A percentile compares a stretch with the other conserved stretches of the same genome.
Conservation (phyloP, 2,329 filamentous ascomycete species). For the Mycosphaerella sp. region DNA sequence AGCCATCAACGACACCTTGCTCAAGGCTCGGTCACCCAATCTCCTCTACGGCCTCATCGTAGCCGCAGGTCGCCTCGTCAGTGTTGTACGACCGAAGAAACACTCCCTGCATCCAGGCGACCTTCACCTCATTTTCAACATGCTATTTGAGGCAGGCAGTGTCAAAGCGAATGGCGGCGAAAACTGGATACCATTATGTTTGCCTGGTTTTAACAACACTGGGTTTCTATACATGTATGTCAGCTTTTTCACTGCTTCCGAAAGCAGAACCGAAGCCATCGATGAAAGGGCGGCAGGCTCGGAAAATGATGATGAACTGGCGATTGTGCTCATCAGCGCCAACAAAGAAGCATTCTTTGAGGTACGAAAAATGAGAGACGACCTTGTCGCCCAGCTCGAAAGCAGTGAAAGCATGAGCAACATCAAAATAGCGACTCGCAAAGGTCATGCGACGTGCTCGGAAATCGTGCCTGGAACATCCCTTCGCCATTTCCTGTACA, state of each 20-base stretch:
- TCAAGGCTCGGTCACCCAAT: conserved; percentile 69
- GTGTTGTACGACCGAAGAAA: conserved; percentile 86
- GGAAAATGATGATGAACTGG: conserved; percentile 58
- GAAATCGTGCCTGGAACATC: conserved; percentile 76
- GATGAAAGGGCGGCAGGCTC: conserved; percentile 35
- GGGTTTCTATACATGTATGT: conserved; percentile 99
- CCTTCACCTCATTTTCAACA: conserved; percentile 95
- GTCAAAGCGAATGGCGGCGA: conserved; percentile 91
- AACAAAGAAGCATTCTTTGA: conserved; percentile 93
- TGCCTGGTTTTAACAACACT: conserved; percentile 94
- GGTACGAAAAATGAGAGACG: conserved; percentile 64
- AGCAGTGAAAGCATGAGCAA: conserved; percentile 68
- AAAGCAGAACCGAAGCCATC: conserved; percentile 16
- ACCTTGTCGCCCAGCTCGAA: conserved; percentile 62
- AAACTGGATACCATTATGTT: conserved; percentile 93
- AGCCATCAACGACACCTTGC: conserved; percentile 76
- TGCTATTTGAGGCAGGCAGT: conserved; percentile 93
- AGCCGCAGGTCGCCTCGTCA: conserved; percentile 85
- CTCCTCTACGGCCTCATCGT: conserved; percentile 91
- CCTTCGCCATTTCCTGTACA: conserved; percentile 90
- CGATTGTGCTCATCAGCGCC: conserved; percentile 84
- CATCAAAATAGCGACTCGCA: conserved; percentile 64
- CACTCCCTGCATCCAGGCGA: conserved; percentile 95
- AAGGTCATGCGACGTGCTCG: conserved; percentile 63
- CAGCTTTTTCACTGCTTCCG: conserved; percentile 71